Conservation (phyloP, 352 stramenopile species). For the Elongisporangium undulatum region DNA sequence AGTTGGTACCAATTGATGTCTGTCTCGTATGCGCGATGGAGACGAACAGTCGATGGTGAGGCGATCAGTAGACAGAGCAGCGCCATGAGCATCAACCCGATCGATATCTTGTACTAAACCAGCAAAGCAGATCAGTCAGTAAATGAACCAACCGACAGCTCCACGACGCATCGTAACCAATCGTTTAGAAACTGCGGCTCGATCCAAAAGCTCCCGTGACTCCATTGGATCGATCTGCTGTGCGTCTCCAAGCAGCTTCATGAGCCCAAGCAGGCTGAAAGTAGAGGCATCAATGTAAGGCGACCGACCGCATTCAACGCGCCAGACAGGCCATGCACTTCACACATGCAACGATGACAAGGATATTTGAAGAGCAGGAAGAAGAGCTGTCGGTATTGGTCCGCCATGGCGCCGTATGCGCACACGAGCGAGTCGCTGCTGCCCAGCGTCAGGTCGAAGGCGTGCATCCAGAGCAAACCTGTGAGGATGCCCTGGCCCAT, state of each 20-base stretch:
- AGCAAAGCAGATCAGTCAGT: not conserved
- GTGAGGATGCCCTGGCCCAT: constrained; percentile 47
- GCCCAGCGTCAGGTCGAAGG: constrained; percentile 35
- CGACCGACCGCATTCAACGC: not conserved
- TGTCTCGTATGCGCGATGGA: constrained; percentile 30
- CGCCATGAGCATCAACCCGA: constrained; percentile 17
- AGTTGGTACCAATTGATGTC: constrained; percentile 31
- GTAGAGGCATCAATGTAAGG: constrained; percentile 37
- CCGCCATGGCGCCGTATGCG: constrained; percentile 43
- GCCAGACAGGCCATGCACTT: not conserved
- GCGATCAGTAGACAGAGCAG: constrained; percentile 35
- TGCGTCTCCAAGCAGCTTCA: constrained; percentile 27
- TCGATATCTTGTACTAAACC: constrained; percentile 3
- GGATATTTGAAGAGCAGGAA: constrained; percentile 83
- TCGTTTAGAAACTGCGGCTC: constrained; percentile 3
- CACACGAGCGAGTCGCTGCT: constrained; percentile 29
- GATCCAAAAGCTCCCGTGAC: not conserved
- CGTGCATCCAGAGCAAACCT: constrained; percentile 65
- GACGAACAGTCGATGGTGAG: constrained; percentile 35
- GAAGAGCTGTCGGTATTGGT: constrained; percentile 51
- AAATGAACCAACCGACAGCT: not conserved
- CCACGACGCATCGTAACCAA: constrained; percentile 16
- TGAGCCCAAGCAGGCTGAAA: constrained; percentile 47
- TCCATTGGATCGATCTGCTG: constrained; percentile 2
- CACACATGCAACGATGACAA: constrained; percentile 7